These are phyloP conservation scores for Candida orba DNA, from an alignment of 805 yeast genomes.

Conservation along the genomic window DNA sequence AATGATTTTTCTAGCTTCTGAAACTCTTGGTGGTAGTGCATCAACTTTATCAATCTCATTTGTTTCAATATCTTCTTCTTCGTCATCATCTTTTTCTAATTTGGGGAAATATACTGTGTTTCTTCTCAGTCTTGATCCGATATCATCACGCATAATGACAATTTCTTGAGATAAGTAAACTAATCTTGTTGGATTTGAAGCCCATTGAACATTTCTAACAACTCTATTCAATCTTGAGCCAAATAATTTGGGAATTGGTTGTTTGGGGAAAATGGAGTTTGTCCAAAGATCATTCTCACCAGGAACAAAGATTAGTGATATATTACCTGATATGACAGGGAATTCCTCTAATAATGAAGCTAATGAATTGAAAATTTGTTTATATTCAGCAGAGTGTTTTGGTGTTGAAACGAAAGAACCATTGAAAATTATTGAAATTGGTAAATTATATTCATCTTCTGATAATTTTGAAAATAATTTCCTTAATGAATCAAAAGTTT, in stretches of 20 bases:
- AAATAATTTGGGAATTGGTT: conserved; percentile 63
- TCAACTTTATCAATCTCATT: conserved; percentile 26
- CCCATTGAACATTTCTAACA: conserved; percentile 46
- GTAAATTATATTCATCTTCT: conserved; percentile 39
- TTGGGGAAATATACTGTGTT: conserved; percentile 54
- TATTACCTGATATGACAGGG: conserved; percentile 42
- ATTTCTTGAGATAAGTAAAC: conserved; percentile 82
- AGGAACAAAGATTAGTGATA: conserved; percentile 70
- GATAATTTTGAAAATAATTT: conserved; percentile 54
- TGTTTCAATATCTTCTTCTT: background rate
- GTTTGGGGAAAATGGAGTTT: conserved; percentile 70
- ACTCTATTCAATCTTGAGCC: conserved; percentile 58
- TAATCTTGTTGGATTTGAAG: conserved; percentile 74
- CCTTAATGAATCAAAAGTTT: conserved; percentile 54
- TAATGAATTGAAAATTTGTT: conserved; percentile 63
- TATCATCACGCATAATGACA: conserved; percentile 63
- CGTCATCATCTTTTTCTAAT: conserved; percentile 16
- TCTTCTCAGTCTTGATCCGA: conserved; percentile 62
- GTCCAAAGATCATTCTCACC: conserved; percentile 96
- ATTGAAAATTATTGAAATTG: conserved; percentile 64
- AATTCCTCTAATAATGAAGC: conserved; percentile 57
- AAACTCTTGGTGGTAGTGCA: conserved; percentile 37
- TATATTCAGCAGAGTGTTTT: conserved; percentile 52
- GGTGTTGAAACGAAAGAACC: conserved; percentile 78
- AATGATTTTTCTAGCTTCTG: conserved; percentile 62